A percentile compares a stretch with the other conserved stretches of the same genome.
These are phyloP conservation scores for Colletotrichum godetiae DNA, from an alignment of 2,329 filamentous ascomycete genomes.

Conservation along the genomic window DNA sequence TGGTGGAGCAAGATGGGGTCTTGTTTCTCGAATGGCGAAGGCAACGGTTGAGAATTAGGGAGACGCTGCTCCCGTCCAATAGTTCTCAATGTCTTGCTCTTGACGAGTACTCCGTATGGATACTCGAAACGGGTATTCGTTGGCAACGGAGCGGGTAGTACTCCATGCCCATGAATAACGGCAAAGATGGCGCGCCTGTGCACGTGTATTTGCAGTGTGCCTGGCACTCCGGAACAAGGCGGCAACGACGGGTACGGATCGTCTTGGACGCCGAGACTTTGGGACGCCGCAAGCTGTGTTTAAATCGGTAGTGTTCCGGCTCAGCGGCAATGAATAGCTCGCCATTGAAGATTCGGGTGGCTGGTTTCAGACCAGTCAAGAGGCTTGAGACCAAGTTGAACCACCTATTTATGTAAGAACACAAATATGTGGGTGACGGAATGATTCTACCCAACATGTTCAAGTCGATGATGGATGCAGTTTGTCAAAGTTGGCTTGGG, in stretches of 20 bases:
- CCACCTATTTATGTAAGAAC: background rate
- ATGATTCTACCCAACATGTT: background rate
- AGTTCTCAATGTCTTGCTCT: background rate
- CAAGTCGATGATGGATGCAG: background rate
- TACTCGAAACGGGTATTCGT: background rate
- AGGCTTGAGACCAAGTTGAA: background rate
- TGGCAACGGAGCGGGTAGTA: background rate
- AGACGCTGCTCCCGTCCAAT: slow-evolving; percentile 2
- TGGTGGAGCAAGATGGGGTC: slow-evolving; percentile 14
- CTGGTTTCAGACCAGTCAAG: background rate
- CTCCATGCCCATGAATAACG: background rate
- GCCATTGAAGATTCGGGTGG: slow-evolving; percentile 5
- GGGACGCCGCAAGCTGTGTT: slow-evolving; percentile 15
- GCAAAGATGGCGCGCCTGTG: background rate
- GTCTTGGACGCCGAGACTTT: background rate
- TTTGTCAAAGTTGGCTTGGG: background rate
- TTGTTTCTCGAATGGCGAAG: slow-evolving; percentile 3
- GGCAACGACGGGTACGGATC: background rate
- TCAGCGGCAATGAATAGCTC: background rate
- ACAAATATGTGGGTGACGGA: background rate
- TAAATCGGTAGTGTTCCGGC: background rate
- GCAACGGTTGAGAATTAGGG: slow-evolving; percentile 4
- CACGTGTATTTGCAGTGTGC: background rate
- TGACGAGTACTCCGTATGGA: background rate
- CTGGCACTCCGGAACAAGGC: background rate